Percentiles rank a stretch among this genome's conserved stretches.
Evolutionary conservation across 305 asterid species (phyloP).

Genomic region (Solanum hybrid): DNA sequence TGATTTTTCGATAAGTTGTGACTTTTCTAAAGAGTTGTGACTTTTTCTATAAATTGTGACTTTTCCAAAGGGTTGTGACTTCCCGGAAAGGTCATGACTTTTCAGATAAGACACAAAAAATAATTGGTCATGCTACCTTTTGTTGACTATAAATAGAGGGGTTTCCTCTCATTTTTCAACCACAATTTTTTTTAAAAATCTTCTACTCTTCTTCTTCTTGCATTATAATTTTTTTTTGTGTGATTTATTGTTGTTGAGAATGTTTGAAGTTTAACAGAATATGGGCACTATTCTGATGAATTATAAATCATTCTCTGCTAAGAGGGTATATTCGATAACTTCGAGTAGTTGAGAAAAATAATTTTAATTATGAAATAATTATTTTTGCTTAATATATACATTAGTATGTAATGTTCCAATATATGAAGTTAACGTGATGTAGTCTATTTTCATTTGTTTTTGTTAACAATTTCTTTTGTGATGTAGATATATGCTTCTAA

Average conservation of each 20-base stretch:
- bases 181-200: neutral
- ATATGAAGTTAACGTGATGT: too few species aligned
- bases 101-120: neutral
- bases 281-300: neutral
- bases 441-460: too few species aligned
- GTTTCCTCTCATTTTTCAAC: neutral
- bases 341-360: neutral
- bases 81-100: neutral
- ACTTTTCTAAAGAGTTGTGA: too few species aligned
- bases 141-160: neutral
- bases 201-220: neutral
- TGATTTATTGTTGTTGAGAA: neutral
- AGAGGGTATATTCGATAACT: neutral
- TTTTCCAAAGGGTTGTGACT: neutral
- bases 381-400: neutral
- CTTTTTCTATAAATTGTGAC: too few species aligned
- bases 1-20: too few species aligned
- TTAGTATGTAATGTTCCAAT: neutral
- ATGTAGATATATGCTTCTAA: too few species aligned
- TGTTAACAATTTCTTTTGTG: too few species aligned
- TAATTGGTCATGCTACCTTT: neutral
- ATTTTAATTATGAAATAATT: too few species aligned
- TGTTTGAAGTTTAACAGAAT: neutral
- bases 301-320: neutral
- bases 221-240: neutral